Evolutionary conservation across 805 yeast genomes (phyloP).

Genomic region (Cyberlindnera xylosilytica): DNA sequence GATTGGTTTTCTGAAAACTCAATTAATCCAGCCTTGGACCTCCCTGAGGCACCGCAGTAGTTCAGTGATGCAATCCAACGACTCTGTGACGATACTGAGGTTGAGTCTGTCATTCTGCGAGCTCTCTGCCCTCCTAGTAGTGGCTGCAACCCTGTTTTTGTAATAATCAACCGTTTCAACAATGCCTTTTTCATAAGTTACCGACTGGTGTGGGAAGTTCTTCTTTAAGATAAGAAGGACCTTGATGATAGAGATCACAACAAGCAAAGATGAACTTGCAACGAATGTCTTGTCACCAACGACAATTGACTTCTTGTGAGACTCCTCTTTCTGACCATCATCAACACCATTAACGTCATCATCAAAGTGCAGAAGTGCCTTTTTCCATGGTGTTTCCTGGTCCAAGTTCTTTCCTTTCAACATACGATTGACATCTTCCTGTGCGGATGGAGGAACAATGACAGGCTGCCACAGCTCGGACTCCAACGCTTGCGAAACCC

Average conservation of each 20-base stretch:
- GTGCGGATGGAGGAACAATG: slow-evolving; percentile 47
- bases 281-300: slow-evolving; percentile 57
- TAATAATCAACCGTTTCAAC: slow-evolving; percentile 46
- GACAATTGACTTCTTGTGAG: slow-evolving; percentile 38
- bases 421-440: slow-evolving; percentile 47
- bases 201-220: slow-evolving; percentile 47
- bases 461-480: slow-evolving; percentile 80
- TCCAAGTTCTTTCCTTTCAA: slow-evolving; percentile 44
- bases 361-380: slow-evolving; percentile 27
- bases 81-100: slow-evolving; percentile 40
- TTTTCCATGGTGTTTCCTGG: slow-evolving; percentile 46
- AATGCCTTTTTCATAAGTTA: slow-evolving; percentile 40
- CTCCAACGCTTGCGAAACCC: slow-evolving; percentile 50
- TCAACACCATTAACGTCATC: neutral
- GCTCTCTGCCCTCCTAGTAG: slow-evolving; percentile 24
- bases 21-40: slow-evolving; percentile 7
- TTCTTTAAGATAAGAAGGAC: slow-evolving; percentile 55
- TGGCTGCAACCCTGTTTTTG: slow-evolving; percentile 41
- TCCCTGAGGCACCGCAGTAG: slow-evolving; percentile 25
- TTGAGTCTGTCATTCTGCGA: slow-evolving; percentile 29
- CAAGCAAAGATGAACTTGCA: slow-evolving; percentile 48
- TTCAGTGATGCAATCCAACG: slow-evolving; percentile 39
- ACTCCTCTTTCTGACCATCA: slow-evolving; percentile 18
- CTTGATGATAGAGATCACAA: slow-evolving; percentile 39
- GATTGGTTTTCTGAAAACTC: neutral